Conservation (phyloP, 345 rosid species). For the Gossypium turneri region DNA sequence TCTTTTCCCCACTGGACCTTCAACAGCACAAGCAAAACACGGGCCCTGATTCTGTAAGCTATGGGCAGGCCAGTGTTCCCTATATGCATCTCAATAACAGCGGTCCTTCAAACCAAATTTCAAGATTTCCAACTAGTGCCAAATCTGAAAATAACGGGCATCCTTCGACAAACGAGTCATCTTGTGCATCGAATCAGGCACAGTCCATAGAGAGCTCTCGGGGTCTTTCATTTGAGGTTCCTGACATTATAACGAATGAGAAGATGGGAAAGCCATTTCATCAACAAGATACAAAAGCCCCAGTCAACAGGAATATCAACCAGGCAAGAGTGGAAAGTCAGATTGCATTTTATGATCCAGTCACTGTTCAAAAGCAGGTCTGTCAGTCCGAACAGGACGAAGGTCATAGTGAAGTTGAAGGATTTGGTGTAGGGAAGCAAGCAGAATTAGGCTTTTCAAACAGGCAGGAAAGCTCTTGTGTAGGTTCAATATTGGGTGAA, state of each 20-base stretch:
- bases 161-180: conserved; percentile 43
- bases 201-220: conserved; percentile 41
- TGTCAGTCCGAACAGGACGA: conserved; percentile 33
- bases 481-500: conserved; percentile 61
- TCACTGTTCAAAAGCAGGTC: conserved; percentile 38
- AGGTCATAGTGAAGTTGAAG: conserved; percentile 42
- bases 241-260: conserved; percentile 27
- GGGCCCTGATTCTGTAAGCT: conserved; percentile 30
- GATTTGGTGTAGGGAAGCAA: conserved; percentile 28
- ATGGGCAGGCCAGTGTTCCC: conserved; percentile 20
- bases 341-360: conserved; percentile 37
- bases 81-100: conserved; percentile 27
- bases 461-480: conserved; percentile 53
- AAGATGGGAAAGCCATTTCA: conserved; percentile 29
- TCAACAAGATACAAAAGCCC: conserved; percentile 24
- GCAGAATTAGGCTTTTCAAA: conserved; percentile 47
- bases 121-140: conserved; percentile 44
- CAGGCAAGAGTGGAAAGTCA: conserved; percentile 30
- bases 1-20: conserved; percentile 25
- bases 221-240: conserved; percentile 35
- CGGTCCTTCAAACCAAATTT: conserved; percentile 45
- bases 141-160: conserved; percentile 46
- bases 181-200: conserved; percentile 56
- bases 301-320: conserved; percentile 31
- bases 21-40: conserved; percentile 22